Conservation (phyloP, 352 stramenopile species). For the Phytopythium oedochilum region DNA sequence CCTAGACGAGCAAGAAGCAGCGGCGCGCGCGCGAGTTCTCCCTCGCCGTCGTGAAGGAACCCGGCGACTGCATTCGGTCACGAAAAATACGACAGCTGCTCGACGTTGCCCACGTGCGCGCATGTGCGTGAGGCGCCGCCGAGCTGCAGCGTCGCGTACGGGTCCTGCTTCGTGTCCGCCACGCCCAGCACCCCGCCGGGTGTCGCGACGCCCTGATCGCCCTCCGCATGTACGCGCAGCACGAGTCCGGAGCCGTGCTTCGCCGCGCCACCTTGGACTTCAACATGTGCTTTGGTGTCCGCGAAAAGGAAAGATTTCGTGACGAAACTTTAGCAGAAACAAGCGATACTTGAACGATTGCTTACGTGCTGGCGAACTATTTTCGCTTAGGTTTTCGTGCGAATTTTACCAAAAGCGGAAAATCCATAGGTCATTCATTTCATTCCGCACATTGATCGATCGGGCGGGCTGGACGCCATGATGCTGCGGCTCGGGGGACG, state of each 20-base stretch:
- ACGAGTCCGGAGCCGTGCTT: not conserved
- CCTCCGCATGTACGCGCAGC: slow-evolving; percentile 33
- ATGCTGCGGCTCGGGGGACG: slow-evolving; percentile 1
- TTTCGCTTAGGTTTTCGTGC: too few species aligned
- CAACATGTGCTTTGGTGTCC: not conserved
- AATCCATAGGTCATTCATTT: too few species aligned
- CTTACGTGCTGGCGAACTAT: too few species aligned
- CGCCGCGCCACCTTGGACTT: too few species aligned
- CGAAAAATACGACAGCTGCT: slow-evolving; percentile 34
- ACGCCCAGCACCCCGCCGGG: slow-evolving; percentile 18
- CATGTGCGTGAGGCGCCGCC: slow-evolving; percentile 20
- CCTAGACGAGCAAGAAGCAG: slow-evolving; percentile 40
- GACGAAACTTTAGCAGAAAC: too few species aligned
- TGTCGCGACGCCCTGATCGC: slow-evolving; percentile 25
- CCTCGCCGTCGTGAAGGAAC: slow-evolving; percentile 24
- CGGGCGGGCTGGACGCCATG: not conserved
- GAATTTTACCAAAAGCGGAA: too few species aligned
- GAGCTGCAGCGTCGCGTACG: slow-evolving; percentile 39
- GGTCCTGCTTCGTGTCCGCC: slow-evolving; percentile 37
- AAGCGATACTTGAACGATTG: too few species aligned
- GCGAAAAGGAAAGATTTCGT: too few species aligned
- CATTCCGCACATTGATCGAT: not conserved
- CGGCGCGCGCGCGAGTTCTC: slow-evolving; percentile 4
- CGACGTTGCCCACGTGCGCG: slow-evolving; percentile 32
- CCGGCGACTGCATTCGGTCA: slow-evolving; percentile 36